A percentile compares a stretch with the other conserved stretches of the same genome.
phyloP scores from a whole-genome alignment of 345 rosid species.

The Erysimum cheiranthoides region DNA sequence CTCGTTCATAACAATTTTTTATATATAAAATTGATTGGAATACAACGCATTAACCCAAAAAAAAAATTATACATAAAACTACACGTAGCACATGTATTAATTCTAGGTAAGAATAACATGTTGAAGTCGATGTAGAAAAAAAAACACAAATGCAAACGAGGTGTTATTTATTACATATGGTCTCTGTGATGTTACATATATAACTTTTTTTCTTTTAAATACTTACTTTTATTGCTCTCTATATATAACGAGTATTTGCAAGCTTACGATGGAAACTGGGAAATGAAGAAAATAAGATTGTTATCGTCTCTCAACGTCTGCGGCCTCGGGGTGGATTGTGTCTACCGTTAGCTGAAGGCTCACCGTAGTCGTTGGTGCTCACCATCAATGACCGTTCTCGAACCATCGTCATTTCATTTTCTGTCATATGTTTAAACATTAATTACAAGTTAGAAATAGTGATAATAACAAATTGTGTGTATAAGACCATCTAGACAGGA shows the following conservation, averaged over 20 bases:
- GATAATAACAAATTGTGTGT: background rate
- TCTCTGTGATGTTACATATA: background rate
- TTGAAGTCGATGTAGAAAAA: background rate
- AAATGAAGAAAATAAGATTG: background rate
- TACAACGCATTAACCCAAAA: background rate
- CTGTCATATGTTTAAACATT: conserved; percentile 32
- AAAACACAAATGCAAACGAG: conserved; percentile 13
- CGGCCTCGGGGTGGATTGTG: conserved; percentile 63
- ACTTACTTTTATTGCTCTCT: background rate
- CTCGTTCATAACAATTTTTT: too few species aligned
- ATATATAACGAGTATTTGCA: conserved; percentile 18
- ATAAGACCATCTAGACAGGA: background rate
- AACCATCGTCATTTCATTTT: conserved; percentile 31
- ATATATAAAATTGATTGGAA: background rate
- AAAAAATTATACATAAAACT: background rate
- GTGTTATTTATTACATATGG: background rate
- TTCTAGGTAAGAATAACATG: background rate
- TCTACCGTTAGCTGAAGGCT: conserved; percentile 60
- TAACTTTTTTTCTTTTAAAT: too few species aligned
- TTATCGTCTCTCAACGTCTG: conserved; percentile 31
- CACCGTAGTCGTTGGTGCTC: conserved; percentile 58
- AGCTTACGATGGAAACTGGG: background rate
- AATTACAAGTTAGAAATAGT: background rate
- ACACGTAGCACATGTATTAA: background rate
- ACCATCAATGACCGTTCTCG: conserved; percentile 57